A percentile compares a stretch with the other conserved stretches of the same genome.
Conservation (phyloP, 345 rosid species). For the Pistacia atlantica region DNA sequence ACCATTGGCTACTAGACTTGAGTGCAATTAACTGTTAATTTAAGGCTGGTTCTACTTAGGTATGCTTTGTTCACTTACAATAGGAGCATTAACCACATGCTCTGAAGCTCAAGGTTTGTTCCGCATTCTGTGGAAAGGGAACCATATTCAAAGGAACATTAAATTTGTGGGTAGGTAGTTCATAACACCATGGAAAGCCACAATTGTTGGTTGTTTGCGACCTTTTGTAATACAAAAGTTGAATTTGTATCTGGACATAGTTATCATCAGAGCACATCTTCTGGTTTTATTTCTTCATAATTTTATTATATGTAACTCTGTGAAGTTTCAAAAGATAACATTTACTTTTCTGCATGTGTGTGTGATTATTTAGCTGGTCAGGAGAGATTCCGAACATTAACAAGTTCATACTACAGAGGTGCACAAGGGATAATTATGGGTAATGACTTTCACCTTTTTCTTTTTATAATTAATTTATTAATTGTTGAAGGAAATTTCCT, state of each 20-base stretch:
- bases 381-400: constrained; percentile 55
- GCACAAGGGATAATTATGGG: constrained; percentile 56
- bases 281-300: not conserved
- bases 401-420: constrained; percentile 57
- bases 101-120: too few species aligned
- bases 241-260: not conserved
- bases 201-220: not conserved
- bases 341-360: not conserved
- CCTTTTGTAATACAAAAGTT: not conserved
- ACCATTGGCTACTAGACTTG: too few species aligned
- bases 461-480: not conserved
- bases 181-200: not conserved
- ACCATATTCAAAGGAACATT: too few species aligned
- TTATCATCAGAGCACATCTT: not conserved
- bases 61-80: too few species aligned
- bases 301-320: not conserved
- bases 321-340: not conserved
- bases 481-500: not conserved
- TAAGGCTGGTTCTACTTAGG: too few species aligned
- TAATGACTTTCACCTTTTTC: constrained; percentile 4
- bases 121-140: too few species aligned
- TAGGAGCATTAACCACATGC: too few species aligned
- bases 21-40: too few species aligned
- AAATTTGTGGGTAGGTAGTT: not conserved
- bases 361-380: constrained; percentile 47